A percentile compares a stretch with the other conserved stretches of the same genome.
phyloP scores from a whole-genome alignment of 2,329 filamentous ascomycete genomes.

The Myotisia sp. region DNA sequence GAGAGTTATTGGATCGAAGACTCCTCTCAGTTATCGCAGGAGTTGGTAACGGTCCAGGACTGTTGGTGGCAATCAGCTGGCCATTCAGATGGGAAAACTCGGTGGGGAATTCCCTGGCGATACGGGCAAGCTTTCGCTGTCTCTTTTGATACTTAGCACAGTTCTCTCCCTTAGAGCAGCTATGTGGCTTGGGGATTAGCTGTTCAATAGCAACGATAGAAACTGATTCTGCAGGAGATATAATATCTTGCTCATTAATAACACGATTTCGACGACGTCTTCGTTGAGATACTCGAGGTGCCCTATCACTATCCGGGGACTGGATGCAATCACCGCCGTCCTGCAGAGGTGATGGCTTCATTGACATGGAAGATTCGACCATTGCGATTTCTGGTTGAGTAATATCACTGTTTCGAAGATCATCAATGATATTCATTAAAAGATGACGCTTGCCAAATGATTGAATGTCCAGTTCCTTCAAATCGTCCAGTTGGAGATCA shows the following conservation, averaged over 20 bases:
- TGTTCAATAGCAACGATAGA: constrained; percentile 90
- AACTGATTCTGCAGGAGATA: constrained; percentile 68
- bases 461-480: constrained; percentile 49
- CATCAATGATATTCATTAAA: constrained; percentile 45
- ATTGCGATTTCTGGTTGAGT: constrained; percentile 21
- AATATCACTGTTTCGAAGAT: constrained; percentile 21
- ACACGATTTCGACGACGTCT: constrained; percentile 14
- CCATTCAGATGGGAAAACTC: constrained; percentile 42
- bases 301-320: constrained; percentile 5
- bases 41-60: constrained; percentile 49
- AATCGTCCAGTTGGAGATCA: constrained; percentile 76
- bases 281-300: constrained; percentile 12
- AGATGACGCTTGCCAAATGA: constrained; percentile 51
- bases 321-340: constrained; percentile 2
- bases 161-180: constrained; percentile 72
- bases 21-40: constrained; percentile 32
- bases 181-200: constrained; percentile 73
- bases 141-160: constrained; percentile 71
- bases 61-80: constrained; percentile 46
- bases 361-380: constrained; percentile 8
- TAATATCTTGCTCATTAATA: constrained; percentile 40
- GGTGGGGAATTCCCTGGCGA: constrained; percentile 62
- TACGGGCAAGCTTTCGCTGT: constrained; percentile 59
- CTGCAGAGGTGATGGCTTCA: constrained; percentile 1
- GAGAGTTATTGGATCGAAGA: constrained; percentile 59